These are phyloP conservation scores for Seiridium cupressi DNA, from an alignment of 2,329 filamentous ascomycete genomes.

Conservation along the genomic window DNA sequence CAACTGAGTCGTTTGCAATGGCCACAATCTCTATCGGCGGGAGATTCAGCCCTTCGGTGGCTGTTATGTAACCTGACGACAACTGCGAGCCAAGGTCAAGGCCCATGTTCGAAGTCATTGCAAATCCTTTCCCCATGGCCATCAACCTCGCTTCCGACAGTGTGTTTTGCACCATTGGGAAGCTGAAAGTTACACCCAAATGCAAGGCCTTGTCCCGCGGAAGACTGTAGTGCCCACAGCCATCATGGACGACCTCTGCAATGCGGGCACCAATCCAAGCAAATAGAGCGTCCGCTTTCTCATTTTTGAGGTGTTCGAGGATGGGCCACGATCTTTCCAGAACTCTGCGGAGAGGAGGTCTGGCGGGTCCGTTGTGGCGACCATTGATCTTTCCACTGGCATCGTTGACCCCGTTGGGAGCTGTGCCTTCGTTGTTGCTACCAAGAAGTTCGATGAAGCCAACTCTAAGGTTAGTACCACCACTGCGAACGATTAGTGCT, in stretches of 20 bases:
- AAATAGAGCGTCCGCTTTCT: conserved; percentile 74
- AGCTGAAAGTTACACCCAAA: conserved; percentile 69
- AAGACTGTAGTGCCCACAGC: conserved; percentile 42
- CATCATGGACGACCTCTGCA: conserved; percentile 66
- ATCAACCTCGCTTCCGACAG: conserved; percentile 63
- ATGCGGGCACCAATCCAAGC: conserved; percentile 80
- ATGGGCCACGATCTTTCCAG: conserved; percentile 75
- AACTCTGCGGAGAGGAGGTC: conserved; percentile 47
- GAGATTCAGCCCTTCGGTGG: conserved; percentile 40
- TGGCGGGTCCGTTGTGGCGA: conserved; percentile 11
- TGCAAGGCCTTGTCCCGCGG: conserved; percentile 47
- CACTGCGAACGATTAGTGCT: conserved; percentile 37
- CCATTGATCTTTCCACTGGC: conserved; percentile 9
- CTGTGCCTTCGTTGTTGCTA: conserved; percentile 20
- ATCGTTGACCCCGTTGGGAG: conserved; percentile 13
- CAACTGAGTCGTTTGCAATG: conserved; percentile 80
- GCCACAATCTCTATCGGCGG: conserved; percentile 70
- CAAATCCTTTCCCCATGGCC: conserved; percentile 71
- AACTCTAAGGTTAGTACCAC: conserved; percentile 67
- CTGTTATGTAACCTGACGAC: conserved; percentile 54
- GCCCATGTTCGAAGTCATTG: conserved; percentile 49
- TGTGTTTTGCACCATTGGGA: conserved; percentile 65
- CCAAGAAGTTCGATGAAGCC: conserved; percentile 63
- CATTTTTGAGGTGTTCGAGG: conserved; percentile 67
- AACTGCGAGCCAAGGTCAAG: conserved; percentile 61